Evolutionary conservation across 2,329 filamentous ascomycete species (phyloP).

Genomic region (Stenocarpella maydis): DNA sequence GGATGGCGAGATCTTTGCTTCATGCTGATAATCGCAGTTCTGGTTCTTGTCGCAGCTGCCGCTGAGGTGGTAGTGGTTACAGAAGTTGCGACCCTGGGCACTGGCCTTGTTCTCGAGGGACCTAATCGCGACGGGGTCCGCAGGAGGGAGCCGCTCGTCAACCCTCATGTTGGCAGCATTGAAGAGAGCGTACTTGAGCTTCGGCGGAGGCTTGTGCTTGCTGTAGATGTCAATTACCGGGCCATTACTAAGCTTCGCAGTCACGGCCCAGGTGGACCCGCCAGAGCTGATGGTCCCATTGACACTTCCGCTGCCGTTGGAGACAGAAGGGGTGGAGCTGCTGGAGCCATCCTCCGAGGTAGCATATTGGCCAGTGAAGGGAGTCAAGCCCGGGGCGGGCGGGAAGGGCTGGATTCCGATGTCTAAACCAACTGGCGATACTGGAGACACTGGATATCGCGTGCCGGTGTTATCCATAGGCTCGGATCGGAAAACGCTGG

Average conservation of each 20-base stretch:
- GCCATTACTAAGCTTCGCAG: constrained; percentile 30
- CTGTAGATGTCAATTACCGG: constrained; percentile 33
- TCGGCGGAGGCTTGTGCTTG: constrained; percentile 19
- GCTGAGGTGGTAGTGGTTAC: constrained; percentile 33
- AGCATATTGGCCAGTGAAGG: background rate
- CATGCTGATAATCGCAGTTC: constrained; percentile 31
- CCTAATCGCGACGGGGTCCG: constrained; percentile 15
- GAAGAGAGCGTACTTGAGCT: constrained; percentile 31
- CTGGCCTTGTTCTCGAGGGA: constrained; percentile 31
- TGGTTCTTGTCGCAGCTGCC: constrained; percentile 29
- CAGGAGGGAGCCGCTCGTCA: constrained; percentile 29
- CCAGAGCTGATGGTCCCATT: background rate
- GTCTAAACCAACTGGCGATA: background rate
- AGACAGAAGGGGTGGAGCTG: background rate
- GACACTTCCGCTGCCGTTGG: background rate
- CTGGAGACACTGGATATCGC: background rate
- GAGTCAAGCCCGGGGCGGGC: background rate
- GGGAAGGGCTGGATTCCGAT: constrained; percentile 34
- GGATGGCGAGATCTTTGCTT: constrained; percentile 9
- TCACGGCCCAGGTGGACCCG: constrained; percentile 26
- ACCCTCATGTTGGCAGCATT: constrained; percentile 34
- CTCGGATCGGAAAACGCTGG: constrained; percentile 44
- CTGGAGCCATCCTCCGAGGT: constrained; percentile 1
- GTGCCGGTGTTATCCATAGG: constrained; percentile 34
- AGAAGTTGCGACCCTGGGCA: constrained; percentile 34